A percentile compares a stretch with the other conserved stretches of the same genome.
Conservation (phyloP, 1,284 basidiomycete species). For the Cyathus pygmaeus region DNA sequence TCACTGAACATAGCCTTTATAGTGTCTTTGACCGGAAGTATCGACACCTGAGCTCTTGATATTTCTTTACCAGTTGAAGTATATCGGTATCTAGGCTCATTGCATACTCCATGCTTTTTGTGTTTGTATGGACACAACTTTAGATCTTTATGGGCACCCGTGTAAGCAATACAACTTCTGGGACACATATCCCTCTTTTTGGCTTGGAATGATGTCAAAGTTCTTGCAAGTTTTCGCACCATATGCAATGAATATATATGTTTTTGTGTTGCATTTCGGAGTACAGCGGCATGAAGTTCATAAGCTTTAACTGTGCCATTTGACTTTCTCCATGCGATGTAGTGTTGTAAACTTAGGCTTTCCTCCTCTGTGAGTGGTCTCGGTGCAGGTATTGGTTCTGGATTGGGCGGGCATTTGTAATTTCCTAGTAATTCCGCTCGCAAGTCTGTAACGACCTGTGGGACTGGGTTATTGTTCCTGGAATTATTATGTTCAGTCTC, state of each 20-base stretch:
- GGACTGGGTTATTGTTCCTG: no score
- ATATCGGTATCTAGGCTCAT: not conserved
- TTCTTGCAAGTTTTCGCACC: constrained; percentile 21
- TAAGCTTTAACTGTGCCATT: constrained; percentile 37
- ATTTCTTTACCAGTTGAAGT: constrained; percentile 3
- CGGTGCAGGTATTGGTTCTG: not conserved
- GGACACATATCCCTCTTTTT: constrained; percentile 33
- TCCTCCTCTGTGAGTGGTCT: constrained; percentile 5
- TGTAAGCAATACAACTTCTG: constrained; percentile 38
- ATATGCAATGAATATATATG: constrained; percentile 23
- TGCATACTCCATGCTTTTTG: not conserved
- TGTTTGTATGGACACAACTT: not conserved
- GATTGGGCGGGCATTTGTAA: not conserved
- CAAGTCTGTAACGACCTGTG: no score
- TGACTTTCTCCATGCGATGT: constrained; percentile 30
- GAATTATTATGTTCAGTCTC: no score
- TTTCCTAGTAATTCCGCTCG: no score
- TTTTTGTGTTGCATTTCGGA: constrained; percentile 13
- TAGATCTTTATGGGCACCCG: constrained; percentile 24
- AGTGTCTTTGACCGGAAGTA: constrained; percentile 27
- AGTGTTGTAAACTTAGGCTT: constrained; percentile 25
- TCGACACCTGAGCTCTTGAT: constrained; percentile 26
- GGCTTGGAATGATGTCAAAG: constrained; percentile 22
- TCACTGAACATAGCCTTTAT: constrained; percentile 36
- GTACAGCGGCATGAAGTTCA: constrained; percentile 19